These are phyloP conservation scores for Arabidopsis lyrata DNA, from an alignment of 441 rosid species.

Conservation along the genomic window DNA sequence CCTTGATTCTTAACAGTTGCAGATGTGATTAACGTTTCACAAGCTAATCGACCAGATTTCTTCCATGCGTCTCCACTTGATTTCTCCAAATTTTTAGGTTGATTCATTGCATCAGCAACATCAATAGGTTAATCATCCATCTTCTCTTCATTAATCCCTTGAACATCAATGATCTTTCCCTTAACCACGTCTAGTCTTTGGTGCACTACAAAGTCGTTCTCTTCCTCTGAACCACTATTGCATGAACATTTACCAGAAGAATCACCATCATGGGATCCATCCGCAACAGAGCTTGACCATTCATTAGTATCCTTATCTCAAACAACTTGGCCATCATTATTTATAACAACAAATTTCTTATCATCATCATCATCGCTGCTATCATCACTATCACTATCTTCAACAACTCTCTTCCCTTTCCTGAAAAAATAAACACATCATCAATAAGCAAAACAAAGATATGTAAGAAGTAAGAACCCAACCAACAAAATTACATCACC, in stretches of 20 bases:
- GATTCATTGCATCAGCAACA: constrained; percentile 42
- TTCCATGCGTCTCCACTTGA: constrained; percentile 7
- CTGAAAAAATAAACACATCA: constrained; percentile 47
- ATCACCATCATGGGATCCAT: constrained; percentile 12
- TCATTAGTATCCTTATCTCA: constrained; percentile 59
- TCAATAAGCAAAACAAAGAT: constrained; percentile 5
- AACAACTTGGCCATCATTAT: constrained; percentile 51
- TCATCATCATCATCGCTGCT: constrained; percentile 59
- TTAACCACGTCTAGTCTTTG: constrained; percentile 38
- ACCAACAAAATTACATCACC: not conserved
- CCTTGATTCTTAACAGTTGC: constrained; percentile 3
- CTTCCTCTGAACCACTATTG: constrained; percentile 68
- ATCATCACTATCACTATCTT: constrained; percentile 70
- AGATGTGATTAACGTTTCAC: not conserved
- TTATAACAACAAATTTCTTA: constrained; percentile 66
- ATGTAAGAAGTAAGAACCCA: not conserved
- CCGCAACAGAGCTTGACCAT: constrained; percentile 54
- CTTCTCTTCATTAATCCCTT: constrained; percentile 44
- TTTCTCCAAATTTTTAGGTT: constrained; percentile 36
- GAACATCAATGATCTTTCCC: constrained; percentile 14
- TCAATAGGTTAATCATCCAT: constrained; percentile 38
- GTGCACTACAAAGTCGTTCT: constrained; percentile 48
- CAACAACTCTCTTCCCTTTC: constrained; percentile 78
- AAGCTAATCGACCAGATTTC: constrained; percentile 14
- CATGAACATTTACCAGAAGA: constrained; percentile 48